Evolutionary conservation across 106 monocot genomes (phyloP).

Genomic region (Dendrobium huoshanense): DNA sequence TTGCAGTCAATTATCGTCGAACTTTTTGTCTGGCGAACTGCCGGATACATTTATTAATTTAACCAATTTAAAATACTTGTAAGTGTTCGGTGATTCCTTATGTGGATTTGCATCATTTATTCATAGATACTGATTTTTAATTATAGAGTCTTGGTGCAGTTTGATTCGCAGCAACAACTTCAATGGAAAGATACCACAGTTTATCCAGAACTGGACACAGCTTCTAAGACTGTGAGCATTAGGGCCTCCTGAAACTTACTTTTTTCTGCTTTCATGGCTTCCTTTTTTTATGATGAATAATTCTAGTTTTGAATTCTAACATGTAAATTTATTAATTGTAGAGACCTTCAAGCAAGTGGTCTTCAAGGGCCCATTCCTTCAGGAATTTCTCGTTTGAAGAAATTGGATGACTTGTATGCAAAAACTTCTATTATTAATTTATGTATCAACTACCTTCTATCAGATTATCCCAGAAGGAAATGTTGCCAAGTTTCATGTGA

Average conservation of each 20-base stretch:
- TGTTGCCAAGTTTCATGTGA: background rate
- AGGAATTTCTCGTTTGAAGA: background rate
- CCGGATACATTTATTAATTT: background rate
- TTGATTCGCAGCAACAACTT: background rate
- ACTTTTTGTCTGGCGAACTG: background rate
- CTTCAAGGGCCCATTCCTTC: slow-evolving; percentile 2
- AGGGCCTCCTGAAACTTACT: background rate
- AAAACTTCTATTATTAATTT: background rate
- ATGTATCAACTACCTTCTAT: background rate
- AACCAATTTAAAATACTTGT: background rate
- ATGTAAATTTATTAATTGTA: background rate
- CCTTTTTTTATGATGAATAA: background rate
- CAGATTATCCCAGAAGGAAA: background rate
- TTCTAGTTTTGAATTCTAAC: background rate
- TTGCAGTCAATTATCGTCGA: background rate
- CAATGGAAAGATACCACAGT: slow-evolving; percentile 3
- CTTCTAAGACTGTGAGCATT: background rate
- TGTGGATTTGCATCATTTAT: background rate
- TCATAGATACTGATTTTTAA: background rate
- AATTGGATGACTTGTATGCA: background rate
- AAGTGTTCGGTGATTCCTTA: background rate
- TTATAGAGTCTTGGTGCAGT: background rate
- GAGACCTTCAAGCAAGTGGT: slow-evolving; percentile 5
- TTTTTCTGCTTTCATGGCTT: background rate
- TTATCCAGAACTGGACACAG: background rate